These are phyloP conservation scores for Trichophyton benhamiae DNA, from an alignment of 2,329 filamentous ascomycete genomes.

Conservation along the genomic window DNA sequence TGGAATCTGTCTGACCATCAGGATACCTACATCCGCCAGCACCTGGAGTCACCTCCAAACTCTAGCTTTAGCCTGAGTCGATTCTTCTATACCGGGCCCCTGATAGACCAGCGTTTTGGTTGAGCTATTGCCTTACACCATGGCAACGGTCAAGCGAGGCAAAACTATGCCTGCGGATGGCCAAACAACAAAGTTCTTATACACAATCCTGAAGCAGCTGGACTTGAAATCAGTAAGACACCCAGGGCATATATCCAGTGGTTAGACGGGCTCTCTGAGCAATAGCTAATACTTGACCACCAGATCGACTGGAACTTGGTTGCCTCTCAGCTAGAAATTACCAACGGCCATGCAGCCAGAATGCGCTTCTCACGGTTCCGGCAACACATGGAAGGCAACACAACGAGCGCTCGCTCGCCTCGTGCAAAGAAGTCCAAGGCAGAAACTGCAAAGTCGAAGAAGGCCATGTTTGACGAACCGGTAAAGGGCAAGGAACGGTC, in stretches of 20 bases:
- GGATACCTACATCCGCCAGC: background rate
- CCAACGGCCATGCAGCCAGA: slow-evolving; percentile 45
- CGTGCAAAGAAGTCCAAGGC: slow-evolving; percentile 20
- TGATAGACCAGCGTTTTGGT: background rate
- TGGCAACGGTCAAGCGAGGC: slow-evolving; percentile 28
- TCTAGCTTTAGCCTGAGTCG: background rate
- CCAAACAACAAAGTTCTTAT: slow-evolving; percentile 41
- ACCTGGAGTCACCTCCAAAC: background rate
- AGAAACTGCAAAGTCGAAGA: slow-evolving; percentile 11
- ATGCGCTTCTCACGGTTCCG: slow-evolving; percentile 46
- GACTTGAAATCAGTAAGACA: slow-evolving; percentile 39
- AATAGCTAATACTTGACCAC: background rate
- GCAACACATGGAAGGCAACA: slow-evolving; percentile 39
- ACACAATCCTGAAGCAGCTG: slow-evolving; percentile 44
- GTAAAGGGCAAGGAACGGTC: background rate
- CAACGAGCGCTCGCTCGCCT: slow-evolving; percentile 15
- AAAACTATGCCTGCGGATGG: slow-evolving; percentile 38
- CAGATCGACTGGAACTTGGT: slow-evolving; percentile 45
- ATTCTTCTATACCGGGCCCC: background rate
- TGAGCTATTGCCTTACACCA: slow-evolving; percentile 6
- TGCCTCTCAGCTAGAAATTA: slow-evolving; percentile 39
- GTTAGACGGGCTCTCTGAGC: background rate
- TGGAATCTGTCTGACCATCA: background rate
- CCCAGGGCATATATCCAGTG: background rate
- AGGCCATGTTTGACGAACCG: slow-evolving; percentile 10